Base-by-base conservation (phyloP, 2,329 filamentous ascomycete genomes). In the Pestalotiopsis fici region DNA sequence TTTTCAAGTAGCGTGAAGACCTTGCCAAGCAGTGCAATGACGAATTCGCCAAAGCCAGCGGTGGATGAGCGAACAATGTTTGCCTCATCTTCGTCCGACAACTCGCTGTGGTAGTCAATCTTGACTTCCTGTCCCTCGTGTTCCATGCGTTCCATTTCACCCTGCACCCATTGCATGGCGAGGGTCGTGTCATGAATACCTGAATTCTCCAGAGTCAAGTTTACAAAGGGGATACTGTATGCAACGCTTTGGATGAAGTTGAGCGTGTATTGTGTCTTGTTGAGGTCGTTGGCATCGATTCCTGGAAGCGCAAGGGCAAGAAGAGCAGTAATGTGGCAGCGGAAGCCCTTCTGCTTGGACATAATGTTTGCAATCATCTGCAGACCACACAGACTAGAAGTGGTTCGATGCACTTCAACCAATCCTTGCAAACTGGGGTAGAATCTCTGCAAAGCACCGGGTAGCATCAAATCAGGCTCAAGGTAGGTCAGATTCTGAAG, bases 1-100 rank as follows among this genome's bases (percentile, higher is more conserved):
- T 99, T 99, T 79, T 99, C 96, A 25, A 99, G 81, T 11, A 99
- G 86, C 0, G 95, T 98, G 78, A 99, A 99, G 7, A 99, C 94
- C 74, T 96, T 94, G 64, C 95, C 96, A 7, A 99, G 85, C 72
- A 99, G 91, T 7, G 95, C 93, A 65, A 95, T 87, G 67, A 98
- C 86, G 74, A 99, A 99, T 78, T 99, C 96, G 59, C 93, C 91
- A 72, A 99, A 94, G 1, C 94, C 95, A 18, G 95, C 94, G 0
- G 96, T 99, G 0, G 96, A 98, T 2, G 96, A 99, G 28, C 94
- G 91, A 63, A 98, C 83, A 68, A 99, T 96, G 75, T 90, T 88
- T 70, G 92, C 91, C 79, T 99, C 96, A 37, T 95, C 93, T 73
- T 94, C 90, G 72, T 97, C 94, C 62, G 87, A 91, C 64, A 99